These are phyloP conservation scores for Tetrastigma voinierianum DNA, from an alignment of 164 flowering plant genomes.

Conservation along the genomic window DNA sequence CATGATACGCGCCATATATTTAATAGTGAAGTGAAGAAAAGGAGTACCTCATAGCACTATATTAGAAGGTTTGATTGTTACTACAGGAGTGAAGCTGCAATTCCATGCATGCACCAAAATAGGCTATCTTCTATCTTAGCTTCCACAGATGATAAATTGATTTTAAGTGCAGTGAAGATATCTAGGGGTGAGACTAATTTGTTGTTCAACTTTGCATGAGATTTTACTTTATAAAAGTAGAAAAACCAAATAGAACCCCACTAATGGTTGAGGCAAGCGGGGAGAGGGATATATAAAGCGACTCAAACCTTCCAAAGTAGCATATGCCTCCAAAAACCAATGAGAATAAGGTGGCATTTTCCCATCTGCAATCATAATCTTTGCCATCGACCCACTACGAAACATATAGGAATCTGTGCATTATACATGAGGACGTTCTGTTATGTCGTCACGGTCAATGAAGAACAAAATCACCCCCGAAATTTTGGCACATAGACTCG, in stretches of 20 bases:
- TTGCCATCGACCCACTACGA: conserved; percentile 28
- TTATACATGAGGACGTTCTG: not conserved
- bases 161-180: too few species aligned
- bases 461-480: not conserved
- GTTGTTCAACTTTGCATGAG: too few species aligned
- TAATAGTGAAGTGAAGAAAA: too few species aligned
- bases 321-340: conserved; percentile 78
- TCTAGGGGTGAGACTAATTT: too few species aligned
- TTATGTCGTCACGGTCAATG: not conserved
- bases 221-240: too few species aligned
- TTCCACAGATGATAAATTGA: too few species aligned
- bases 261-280: not conserved
- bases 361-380: conserved; percentile 78
- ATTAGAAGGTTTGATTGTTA: not conserved
- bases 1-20: too few species aligned
- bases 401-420: conserved; percentile 3
- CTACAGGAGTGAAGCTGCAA: not conserved
- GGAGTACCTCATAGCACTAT: too few species aligned
- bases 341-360: conserved; percentile 75
- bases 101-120: too few species aligned
- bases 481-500: not conserved
- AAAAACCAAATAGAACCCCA: not conserved
- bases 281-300: too few species aligned
- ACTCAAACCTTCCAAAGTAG: conserved; percentile 82
- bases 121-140: too few species aligned